These are phyloP conservation scores for Metrosideros polymorpha DNA, from an alignment of 441 rosid species.

Conservation along the genomic window DNA sequence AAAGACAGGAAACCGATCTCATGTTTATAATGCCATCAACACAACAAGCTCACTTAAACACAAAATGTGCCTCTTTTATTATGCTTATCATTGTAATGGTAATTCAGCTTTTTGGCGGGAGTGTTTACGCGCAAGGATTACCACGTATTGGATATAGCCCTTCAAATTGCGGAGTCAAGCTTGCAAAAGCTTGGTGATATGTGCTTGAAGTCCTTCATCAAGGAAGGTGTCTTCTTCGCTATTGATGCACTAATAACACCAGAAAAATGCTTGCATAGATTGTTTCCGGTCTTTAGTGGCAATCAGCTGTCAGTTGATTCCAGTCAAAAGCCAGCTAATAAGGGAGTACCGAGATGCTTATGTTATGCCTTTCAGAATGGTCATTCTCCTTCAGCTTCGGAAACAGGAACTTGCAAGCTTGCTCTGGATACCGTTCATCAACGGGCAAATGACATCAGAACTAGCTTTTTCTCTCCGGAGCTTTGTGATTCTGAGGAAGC, in stretches of 20 bases:
- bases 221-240: conserved; percentile 86
- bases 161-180: conserved; percentile 63
- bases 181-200: conserved; percentile 63
- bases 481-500: conserved; percentile 57
- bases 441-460: conserved; percentile 62
- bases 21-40: neutral
- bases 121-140: conserved; percentile 81
- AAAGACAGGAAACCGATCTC: neutral
- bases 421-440: conserved; percentile 56
- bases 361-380: conserved; percentile 61
- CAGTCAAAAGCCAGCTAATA: conserved; percentile 39
- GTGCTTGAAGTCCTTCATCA: conserved; percentile 61
- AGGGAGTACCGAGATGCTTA: conserved; percentile 61
- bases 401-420: conserved; percentile 51
- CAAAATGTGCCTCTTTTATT: neutral
- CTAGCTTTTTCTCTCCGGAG: conserved; percentile 53
- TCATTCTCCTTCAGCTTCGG: conserved; percentile 28
- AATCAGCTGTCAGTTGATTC: conserved; percentile 38
- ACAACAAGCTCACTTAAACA: neutral
- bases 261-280: conserved; percentile 40
- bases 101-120: conserved; percentile 81
- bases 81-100: neutral
- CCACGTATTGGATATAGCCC: conserved; percentile 68
- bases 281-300: conserved; percentile 36
- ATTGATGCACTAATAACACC: conserved; percentile 58